phyloP scores from a whole-genome alignment of 768 basidiomycete genomes.

The Lactarius vividus region DNA sequence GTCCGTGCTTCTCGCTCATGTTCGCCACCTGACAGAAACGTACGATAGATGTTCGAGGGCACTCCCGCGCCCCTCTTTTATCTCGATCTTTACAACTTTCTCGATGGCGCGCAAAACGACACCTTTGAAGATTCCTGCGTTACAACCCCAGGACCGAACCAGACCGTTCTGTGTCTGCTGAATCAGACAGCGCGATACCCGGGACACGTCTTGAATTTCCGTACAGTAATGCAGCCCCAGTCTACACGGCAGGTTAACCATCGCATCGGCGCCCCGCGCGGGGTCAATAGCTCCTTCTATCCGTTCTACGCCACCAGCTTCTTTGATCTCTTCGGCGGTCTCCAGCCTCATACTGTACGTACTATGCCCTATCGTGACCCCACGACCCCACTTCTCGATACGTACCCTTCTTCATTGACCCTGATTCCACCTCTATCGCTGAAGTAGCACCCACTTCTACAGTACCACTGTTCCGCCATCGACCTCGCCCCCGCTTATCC shows the following conservation, averaged over 20 bases:
- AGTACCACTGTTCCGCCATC: neutral
- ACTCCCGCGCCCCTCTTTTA: conserved; percentile 56
- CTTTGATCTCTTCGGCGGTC: neutral
- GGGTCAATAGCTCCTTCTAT: neutral
- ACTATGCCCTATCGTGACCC: neutral
- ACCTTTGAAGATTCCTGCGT: conserved; percentile 57
- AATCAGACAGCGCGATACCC: neutral
- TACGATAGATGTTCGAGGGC: conserved; percentile 55
- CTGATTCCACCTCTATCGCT: neutral
- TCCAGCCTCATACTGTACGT: neutral
- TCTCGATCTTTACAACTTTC: conserved; percentile 61
- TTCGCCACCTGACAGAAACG: neutral
- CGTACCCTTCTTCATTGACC: neutral
- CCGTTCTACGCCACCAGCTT: neutral
- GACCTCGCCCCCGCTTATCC: neutral
- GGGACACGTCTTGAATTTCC: neutral
- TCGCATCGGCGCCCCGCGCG: neutral
- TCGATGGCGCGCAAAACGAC: conserved; percentile 63
- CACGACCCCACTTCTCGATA: neutral
- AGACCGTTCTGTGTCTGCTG: conserved; percentile 3
- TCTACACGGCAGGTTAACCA: neutral
- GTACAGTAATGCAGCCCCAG: neutral
- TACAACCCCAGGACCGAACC: conserved; percentile 21
- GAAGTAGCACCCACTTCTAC: no score
- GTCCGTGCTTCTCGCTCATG: conserved; percentile 27